These are phyloP conservation scores for Talaromyces sp. DNA, from an alignment of 2,329 filamentous ascomycete species.

Conservation along the genomic window DNA sequence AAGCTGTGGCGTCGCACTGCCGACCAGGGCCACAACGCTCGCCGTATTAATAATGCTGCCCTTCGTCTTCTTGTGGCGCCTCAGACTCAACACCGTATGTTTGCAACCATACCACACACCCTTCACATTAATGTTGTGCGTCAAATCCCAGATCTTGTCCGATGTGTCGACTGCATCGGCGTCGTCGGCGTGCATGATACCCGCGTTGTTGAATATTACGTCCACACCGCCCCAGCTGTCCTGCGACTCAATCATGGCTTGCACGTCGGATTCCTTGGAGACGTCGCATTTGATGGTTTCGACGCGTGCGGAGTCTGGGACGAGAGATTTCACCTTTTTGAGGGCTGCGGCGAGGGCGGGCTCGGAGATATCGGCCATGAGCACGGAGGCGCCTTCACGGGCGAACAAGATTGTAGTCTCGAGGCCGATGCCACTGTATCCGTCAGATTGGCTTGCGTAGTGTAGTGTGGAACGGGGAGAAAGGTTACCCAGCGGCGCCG, in stretches of 20 bases:
- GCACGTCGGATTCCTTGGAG: slow-evolving; percentile 75
- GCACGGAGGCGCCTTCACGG: slow-evolving; percentile 78
- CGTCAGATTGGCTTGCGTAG: not conserved
- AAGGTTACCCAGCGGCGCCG: slow-evolving; percentile 71
- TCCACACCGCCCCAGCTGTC: slow-evolving; percentile 86
- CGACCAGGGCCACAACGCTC: slow-evolving; percentile 81
- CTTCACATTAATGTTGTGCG: slow-evolving; percentile 93
- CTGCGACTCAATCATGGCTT: slow-evolving; percentile 68
- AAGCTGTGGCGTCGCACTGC: slow-evolving; percentile 80
- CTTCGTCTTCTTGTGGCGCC: slow-evolving; percentile 72
- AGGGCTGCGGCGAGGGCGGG: slow-evolving; percentile 73
- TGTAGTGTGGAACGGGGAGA: not conserved
- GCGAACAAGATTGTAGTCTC: slow-evolving; percentile 88
- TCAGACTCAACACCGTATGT: slow-evolving; percentile 79
- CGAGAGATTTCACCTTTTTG: slow-evolving; percentile 69
- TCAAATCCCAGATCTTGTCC: slow-evolving; percentile 90
- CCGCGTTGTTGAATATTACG: slow-evolving; percentile 95
- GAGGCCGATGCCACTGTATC: slow-evolving; percentile 73
- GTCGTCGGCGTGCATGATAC: slow-evolving; percentile 88
- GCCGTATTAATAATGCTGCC: slow-evolving; percentile 91
- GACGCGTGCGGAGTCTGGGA: slow-evolving; percentile 59
- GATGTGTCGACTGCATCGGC: slow-evolving; percentile 78
- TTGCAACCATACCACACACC: slow-evolving; percentile 97
- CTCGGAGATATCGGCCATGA: slow-evolving; percentile 81
- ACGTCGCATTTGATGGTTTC: slow-evolving; percentile 72